Evolutionary conservation across 805 yeast species (phyloP).

Genomic region (Cyberlindnera subsufficiens): DNA sequence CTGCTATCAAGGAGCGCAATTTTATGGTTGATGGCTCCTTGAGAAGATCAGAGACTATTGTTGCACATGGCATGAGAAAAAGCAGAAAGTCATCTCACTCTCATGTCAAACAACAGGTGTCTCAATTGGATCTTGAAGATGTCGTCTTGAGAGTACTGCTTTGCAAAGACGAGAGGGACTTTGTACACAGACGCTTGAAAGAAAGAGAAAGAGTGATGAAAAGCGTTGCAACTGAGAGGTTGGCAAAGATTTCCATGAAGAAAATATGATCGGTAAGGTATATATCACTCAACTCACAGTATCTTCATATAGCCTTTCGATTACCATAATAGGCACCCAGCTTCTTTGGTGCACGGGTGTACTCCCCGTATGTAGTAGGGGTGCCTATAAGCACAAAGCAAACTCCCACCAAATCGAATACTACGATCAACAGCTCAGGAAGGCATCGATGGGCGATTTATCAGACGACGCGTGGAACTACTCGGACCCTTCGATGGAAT

Average conservation of each 20-base stretch:
- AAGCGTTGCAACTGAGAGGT: constrained; percentile 27
- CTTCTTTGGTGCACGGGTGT: too few species aligned
- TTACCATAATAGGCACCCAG: too few species aligned
- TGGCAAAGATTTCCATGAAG: constrained; percentile 19
- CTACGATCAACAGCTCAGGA: not conserved
- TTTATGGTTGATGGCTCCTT: constrained; percentile 29
- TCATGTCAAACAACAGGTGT: not conserved
- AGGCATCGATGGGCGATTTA: not conserved
- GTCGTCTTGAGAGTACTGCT: constrained; percentile 66
- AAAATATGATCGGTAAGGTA: not conserved
- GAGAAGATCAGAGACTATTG: constrained; percentile 45
- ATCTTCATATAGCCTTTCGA: too few species aligned
- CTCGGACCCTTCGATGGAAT: constrained; percentile 6
- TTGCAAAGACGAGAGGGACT: constrained; percentile 55
- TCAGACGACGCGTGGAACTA: constrained; percentile 6
- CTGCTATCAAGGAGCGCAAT: constrained; percentile 42
- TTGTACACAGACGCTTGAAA: constrained; percentile 52
- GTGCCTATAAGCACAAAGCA: too few species aligned
- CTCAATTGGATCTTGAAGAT: constrained; percentile 40
- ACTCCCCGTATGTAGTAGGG: too few species aligned
- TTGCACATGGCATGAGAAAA: constrained; percentile 63
- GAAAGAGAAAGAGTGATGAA: constrained; percentile 46
- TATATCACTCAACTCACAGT: not conserved
- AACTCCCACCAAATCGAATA: too few species aligned
- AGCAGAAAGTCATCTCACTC: constrained; percentile 37